phyloP scores from a whole-genome alignment of 2,329 filamentous ascomycete species.

The Pezicula radicicola region DNA sequence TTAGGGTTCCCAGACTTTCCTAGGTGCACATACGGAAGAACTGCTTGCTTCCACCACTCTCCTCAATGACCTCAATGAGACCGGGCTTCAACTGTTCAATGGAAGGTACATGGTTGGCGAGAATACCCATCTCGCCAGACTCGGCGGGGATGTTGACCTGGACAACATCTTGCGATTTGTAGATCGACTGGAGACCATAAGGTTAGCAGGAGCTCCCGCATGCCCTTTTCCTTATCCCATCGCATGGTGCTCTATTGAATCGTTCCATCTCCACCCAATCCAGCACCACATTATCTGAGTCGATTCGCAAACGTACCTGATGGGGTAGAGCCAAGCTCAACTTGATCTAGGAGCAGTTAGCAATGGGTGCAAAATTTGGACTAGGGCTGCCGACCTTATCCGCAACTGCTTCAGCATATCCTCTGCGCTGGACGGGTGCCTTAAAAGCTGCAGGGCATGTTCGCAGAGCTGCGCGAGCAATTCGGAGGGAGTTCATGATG shows the following conservation, averaged over 20 bases:
- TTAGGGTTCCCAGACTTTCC: neutral
- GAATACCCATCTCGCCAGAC: conserved; percentile 98
- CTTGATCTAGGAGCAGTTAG: conserved; percentile 67
- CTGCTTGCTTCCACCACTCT: conserved; percentile 85
- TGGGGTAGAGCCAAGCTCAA: conserved; percentile 96
- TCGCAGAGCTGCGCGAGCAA: conserved; percentile 86
- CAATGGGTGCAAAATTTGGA: conserved; percentile 19
- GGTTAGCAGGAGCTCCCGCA: conserved; percentile 35
- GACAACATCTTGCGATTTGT: conserved; percentile 68
- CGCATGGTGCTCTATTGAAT: conserved; percentile 1
- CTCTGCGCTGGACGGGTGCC: conserved; percentile 77
- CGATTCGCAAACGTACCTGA: conserved; percentile 67
- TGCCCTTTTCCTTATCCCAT: conserved; percentile 25
- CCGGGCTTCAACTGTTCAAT: conserved; percentile 99
- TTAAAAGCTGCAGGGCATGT: conserved; percentile 75
- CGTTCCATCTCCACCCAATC: neutral
- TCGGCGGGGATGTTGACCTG: conserved; percentile 99
- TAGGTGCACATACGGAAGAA: conserved; percentile 81
- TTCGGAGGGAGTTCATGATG: conserved; percentile 91
- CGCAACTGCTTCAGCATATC: conserved; percentile 83
- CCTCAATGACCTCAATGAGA: conserved; percentile 92
- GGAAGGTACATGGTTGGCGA: conserved; percentile 97
- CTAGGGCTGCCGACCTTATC: conserved; percentile 62
- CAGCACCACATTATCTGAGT: neutral
- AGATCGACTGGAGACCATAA: conserved; percentile 56